phyloP scores from a whole-genome alignment of 2,329 filamentous ascomycete genomes.

The Talaromyces albobiverticillius region DNA sequence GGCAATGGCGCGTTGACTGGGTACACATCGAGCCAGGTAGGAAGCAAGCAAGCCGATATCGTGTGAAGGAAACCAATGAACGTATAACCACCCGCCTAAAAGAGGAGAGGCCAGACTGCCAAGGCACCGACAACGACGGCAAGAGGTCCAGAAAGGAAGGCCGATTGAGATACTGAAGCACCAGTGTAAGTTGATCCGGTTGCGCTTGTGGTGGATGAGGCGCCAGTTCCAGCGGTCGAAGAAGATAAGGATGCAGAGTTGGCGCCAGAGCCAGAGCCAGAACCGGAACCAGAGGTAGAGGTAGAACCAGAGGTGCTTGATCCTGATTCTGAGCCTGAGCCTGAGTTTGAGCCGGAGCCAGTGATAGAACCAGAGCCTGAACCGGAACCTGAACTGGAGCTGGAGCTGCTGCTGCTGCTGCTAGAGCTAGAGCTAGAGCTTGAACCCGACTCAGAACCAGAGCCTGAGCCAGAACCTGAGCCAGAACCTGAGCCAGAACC shows the following conservation, averaged over 20 bases:
- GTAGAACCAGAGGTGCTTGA: not conserved
- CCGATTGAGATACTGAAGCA: not conserved
- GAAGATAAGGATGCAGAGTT: not conserved
- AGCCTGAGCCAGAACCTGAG: not conserved
- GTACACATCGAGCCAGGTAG: too few species aligned
- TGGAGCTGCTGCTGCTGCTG: too few species aligned
- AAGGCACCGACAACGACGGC: not conserved
- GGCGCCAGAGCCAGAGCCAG: not conserved
- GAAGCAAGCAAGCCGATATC: not conserved
- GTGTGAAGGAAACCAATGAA: not conserved
- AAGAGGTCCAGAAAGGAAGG: not conserved
- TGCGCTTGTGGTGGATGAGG: not conserved
- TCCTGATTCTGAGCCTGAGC: not conserved
- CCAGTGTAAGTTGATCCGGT: not conserved
- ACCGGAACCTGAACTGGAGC: not conserved
- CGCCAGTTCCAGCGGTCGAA: not conserved
- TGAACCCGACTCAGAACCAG: not conserved
- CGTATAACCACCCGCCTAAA: not conserved
- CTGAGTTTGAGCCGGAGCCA: not conserved
- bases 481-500: not conserved
- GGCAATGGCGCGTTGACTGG: too few species aligned
- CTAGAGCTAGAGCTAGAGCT: not conserved
- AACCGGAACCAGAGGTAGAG: not conserved
- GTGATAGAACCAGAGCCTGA: not conserved
- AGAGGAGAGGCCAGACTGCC: not conserved